Evolutionary conservation across 1,284 basidiomycete genomes (phyloP).

Genomic region (Ustilago sp.): DNA sequence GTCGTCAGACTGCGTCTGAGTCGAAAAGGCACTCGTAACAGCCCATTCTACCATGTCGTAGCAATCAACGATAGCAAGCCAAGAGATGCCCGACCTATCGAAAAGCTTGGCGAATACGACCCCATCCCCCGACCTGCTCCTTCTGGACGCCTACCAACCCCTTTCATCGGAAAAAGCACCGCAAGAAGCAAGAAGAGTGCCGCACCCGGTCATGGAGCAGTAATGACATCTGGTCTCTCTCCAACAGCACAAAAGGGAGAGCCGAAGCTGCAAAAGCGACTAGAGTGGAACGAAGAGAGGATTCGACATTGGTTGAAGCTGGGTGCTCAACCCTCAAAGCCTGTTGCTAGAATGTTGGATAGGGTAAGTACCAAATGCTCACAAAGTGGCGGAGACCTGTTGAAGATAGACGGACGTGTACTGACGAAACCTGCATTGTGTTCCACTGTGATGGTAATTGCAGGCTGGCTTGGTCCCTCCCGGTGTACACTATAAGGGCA

Average conservation of each 20-base stretch:
- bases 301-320: slow-evolving; percentile 89
- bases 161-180: slow-evolving; percentile 14
- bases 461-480: slow-evolving; percentile 56
- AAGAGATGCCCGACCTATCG: slow-evolving; percentile 88
- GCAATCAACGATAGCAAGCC: slow-evolving; percentile 81
- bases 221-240: slow-evolving; percentile 55
- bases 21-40: slow-evolving; percentile 82
- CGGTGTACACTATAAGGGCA: slow-evolving; percentile 62
- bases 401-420: background rate
- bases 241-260: background rate
- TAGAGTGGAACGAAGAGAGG: slow-evolving; percentile 90
- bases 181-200: background rate
- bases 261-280: slow-evolving; percentile 75
- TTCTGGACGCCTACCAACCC: slow-evolving; percentile 19
- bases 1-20: slow-evolving; percentile 86
- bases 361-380: slow-evolving; percentile 75
- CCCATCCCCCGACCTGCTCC: slow-evolving; percentile 72
- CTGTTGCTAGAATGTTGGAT: slow-evolving; percentile 82
- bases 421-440: background rate
- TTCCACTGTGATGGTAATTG: background rate
- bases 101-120: slow-evolving; percentile 88
- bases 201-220: slow-evolving; percentile 43
- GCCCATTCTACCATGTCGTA: slow-evolving; percentile 87
- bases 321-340: slow-evolving; percentile 84
- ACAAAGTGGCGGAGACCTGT: background rate